phyloP scores from a whole-genome alignment of 345 rosid species.

The Acer saccharum region DNA sequence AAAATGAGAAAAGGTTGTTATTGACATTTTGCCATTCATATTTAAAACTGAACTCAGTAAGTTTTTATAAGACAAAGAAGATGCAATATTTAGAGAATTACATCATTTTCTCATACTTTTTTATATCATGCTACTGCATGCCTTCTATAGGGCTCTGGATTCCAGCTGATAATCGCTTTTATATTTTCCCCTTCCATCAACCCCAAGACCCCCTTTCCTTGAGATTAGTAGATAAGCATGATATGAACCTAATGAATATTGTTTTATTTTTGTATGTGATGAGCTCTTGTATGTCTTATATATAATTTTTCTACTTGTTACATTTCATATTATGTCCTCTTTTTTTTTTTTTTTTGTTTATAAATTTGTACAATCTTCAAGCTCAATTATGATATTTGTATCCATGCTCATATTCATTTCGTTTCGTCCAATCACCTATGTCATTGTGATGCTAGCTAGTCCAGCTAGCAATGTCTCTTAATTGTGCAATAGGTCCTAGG shows the following conservation, averaged over 20 bases:
- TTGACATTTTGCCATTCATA: neutral
- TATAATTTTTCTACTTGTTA: neutral
- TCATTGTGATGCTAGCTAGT: neutral
- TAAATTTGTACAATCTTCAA: neutral
- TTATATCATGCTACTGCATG: neutral
- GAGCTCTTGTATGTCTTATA: neutral
- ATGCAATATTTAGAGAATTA: neutral
- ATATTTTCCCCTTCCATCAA: neutral
- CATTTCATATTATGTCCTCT: neutral
- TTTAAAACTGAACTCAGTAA: neutral
- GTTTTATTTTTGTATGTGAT: neutral
- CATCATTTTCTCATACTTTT: neutral
- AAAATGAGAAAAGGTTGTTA: conserved; percentile 88
- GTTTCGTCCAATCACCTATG: neutral
- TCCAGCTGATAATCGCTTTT: neutral
- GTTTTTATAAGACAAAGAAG: conserved; percentile 6
- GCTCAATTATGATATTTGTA: neutral
- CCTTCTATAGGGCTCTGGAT: neutral
- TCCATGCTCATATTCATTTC: neutral
- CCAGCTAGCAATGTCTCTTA: neutral
- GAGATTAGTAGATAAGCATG: neutral
- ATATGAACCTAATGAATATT: neutral
- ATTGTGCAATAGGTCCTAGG: neutral
- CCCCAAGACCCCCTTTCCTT: neutral
- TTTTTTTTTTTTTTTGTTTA: too few relatives aligned